A percentile compares a stretch with the other conserved stretches of the same genome.
Evolutionary conservation across 2,329 filamentous ascomycete genomes (phyloP).

Genomic region (Botrytis porri): DNA sequence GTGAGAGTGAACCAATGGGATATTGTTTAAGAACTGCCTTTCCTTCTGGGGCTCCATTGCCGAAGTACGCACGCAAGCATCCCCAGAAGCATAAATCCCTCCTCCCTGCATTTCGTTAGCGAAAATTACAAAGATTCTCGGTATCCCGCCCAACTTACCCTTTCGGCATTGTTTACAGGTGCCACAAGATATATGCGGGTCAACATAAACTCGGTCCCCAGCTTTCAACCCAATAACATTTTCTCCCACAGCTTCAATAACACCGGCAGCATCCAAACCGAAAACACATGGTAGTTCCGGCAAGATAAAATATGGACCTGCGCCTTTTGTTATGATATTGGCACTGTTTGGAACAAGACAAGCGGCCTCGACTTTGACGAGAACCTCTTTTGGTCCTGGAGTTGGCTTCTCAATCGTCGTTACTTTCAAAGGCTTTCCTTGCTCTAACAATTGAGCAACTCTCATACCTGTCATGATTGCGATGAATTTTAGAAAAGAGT

Average conservation of each 20-base stretch:
- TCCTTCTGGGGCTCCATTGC: not conserved
- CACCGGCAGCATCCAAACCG: not conserved
- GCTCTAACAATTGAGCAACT: constrained; percentile 1
- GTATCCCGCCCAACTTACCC: not conserved
- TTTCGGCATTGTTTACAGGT: not conserved
- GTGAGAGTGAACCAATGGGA: not conserved
- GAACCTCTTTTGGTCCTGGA: constrained; percentile 1
- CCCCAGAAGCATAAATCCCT: not conserved
- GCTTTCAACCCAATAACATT: not conserved
- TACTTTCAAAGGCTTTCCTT: not conserved
- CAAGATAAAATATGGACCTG: not conserved
- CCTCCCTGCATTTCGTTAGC: not conserved
- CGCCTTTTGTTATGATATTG: not conserved
- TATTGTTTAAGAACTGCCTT: not conserved
- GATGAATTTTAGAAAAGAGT: not conserved
- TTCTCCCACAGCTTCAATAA: not conserved
- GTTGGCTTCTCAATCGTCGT: not conserved
- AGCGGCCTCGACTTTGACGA: not conserved
- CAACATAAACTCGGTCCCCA: not conserved
- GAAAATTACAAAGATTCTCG: not conserved
- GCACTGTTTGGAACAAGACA: not conserved
- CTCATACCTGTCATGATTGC: not conserved
- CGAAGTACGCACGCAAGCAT: not conserved
- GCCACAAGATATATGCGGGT: not conserved
- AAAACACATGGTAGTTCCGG: not conserved